Base-by-base conservation (phyloP, 345 rosid species). In the Odontarrhena argentea region DNA sequence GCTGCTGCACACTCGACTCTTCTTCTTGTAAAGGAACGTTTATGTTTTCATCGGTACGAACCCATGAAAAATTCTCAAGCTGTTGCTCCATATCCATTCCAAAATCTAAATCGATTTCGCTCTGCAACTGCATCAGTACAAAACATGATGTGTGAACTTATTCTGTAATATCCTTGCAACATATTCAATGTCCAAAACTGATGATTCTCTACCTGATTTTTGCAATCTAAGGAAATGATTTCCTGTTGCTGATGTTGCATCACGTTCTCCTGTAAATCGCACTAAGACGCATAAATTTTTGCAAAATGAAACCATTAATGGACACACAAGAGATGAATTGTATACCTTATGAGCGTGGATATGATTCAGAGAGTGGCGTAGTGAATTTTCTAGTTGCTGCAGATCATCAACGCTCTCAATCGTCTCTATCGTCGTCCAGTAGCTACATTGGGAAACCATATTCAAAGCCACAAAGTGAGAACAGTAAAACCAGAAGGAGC, bases 351-450 rank as follows among this genome's bases (percentile, higher is more conserved):
- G 81, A 55, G 66, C 65, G 37, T 37, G 80, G 55, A 87, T 78
- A 73, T 65, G 80, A 60, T 70, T 65, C 55, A 85, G 80, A 44
- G 82, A 79, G 44, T 79, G 85, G 54, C 79, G 71, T 57, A 85
- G 61, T 46, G 88, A 80, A 78, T 71, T 79, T 76, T 87, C 88
- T 79, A 83, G 65, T 60, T 80, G 87, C 58, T 78, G 79, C 80
- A 85, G 60, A 60, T 76, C 75, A 49, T 87, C 84, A 13, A 82
- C 18, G 50, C 53, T 82, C 57, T 74, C 70, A 52, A 74, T 76
- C 78, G 82, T 82, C 66, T 85, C 86, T 26, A 78, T 58, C 53
- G 82, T 74, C 28, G 73, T 78, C 91, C 91, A 87, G 60, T 61
- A 81, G 62, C 94, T 87, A 73, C 35, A 22, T 44, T 57, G 63